phyloP scores from a whole-genome alignment of 805 yeast genomes.

The Spathaspora boniae region DNA sequence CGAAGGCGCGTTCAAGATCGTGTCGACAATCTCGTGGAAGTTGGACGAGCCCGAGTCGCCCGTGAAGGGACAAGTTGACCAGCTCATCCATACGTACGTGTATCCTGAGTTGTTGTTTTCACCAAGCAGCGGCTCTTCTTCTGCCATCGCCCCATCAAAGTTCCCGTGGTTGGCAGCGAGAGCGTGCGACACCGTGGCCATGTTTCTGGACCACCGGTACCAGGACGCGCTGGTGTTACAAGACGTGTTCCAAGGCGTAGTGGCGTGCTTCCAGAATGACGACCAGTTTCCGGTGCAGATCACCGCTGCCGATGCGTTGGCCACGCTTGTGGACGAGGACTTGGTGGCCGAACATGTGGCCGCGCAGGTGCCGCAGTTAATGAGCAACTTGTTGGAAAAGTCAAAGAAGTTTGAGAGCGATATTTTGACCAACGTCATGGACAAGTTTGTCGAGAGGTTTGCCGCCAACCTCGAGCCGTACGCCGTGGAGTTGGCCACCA shows the following conservation, averaged over 20 bases:
- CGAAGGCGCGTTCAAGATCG: constrained; percentile 41
- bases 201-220: constrained; percentile 31
- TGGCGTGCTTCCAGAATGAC: constrained; percentile 35
- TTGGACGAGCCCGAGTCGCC: constrained; percentile 35
- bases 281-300: constrained; percentile 48
- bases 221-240: constrained; percentile 32
- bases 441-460: constrained; percentile 41
- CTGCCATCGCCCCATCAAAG: too few relatives aligned
- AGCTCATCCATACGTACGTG: constrained; percentile 33
- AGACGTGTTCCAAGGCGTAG: constrained; percentile 40
- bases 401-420: constrained; percentile 43
- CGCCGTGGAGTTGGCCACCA: constrained; percentile 39
- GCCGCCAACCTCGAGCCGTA: constrained; percentile 41
- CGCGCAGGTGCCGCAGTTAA: constrained; percentile 42
- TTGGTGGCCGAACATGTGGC: constrained; percentile 39
- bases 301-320: constrained; percentile 51
- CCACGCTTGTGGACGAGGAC: constrained; percentile 46
- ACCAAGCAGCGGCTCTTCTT: too few relatives aligned
- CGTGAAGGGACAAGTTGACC: constrained; percentile 37
- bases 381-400: constrained; percentile 42
- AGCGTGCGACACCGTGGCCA: constrained; percentile 45
- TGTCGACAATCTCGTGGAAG: constrained; percentile 39
- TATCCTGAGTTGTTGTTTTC: constrained; percentile 37
- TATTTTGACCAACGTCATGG: constrained; percentile 43
- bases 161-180: constrained; percentile 44